Base-by-base conservation (phyloP, 139 green algal genomes). In the Tetraselmis striata region DNA sequence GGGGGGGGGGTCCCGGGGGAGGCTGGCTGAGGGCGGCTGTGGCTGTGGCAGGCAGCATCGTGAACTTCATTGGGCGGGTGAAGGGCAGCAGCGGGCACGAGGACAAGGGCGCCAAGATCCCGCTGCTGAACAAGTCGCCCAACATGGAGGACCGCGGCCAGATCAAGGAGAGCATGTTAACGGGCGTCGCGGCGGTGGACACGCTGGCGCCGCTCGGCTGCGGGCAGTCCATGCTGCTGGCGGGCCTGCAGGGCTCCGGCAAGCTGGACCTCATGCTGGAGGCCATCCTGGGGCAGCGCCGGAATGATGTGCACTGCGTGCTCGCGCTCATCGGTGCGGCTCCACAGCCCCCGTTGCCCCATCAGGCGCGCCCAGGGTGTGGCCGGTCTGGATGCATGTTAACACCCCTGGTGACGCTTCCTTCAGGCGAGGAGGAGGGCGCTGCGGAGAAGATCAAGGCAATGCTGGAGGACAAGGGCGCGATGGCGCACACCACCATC, bases 151-250 rank as follows among this genome's bases (percentile, higher is more conserved):
- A 84, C 74, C 82, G 93, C 18, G 92, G 95, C 78, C 92, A 94
- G 83, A 95, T 97, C 85, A 83, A 79, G 5, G 90, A 95, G 82
- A 78, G 90, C 23, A 82, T 96, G 29, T 31, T 92, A 18, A 97
- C 94, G 25, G 94, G 94, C 29, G 59, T 85, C 29, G 87, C 94
- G 90, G 94, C 84, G 0, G 28, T 98, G 29, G 94, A 98, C 81
- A 86, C 91, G 22, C 83, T 98, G 23, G 97, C 93, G 0, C 95
- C 93, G 0, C 82, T 98, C 31, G 95, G 94, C 0, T 87, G 91
- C n/a, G 95, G 95, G 11, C 88, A 93, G 45, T 90, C 87, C 0
- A 87, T 95, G 86, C 89, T 96, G 76, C 59, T 97, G 11, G 86
- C 93, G 2, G 92, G 93, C 0, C 86, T 86, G 5, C 28, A 76